phyloP scores from a whole-genome alignment of 2,329 filamentous ascomycete genomes.

The Pseudocercospora fuligena region DNA sequence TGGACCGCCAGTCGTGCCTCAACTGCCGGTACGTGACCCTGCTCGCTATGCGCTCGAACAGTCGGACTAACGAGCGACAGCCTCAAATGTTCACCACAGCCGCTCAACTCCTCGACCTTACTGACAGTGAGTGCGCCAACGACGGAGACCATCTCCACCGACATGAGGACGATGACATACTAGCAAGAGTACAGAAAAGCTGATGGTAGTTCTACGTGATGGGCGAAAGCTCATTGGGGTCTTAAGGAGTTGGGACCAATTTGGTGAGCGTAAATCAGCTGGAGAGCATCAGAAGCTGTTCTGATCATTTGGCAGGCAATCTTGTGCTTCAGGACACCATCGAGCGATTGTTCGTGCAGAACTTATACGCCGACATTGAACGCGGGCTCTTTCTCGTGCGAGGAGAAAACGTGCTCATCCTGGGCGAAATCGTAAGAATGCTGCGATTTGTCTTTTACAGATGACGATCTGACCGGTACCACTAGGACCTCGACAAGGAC shows the following conservation, averaged over 20 bases:
- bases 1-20: conserved; percentile 52
- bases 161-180: conserved; percentile 24
- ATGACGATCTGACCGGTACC: conserved; percentile 13
- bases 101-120: conserved; percentile 91
- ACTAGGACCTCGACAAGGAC: conserved; percentile 85
- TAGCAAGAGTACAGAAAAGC: conserved; percentile 72
- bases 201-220: conserved; percentile 88
- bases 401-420: conserved; percentile 93
- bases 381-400: conserved; percentile 89
- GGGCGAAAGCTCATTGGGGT: conserved; percentile 93
- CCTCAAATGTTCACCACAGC: conserved; percentile 99
- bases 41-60: not conserved
- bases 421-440: conserved; percentile 77
- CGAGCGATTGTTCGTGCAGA: conserved; percentile 79
- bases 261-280: conserved; percentile 64
- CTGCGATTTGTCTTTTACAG: not conserved
- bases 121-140: conserved; percentile 73
- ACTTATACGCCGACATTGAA: conserved; percentile 80
- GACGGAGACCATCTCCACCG: conserved; percentile 39
- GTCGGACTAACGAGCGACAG: not conserved
- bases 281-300: not conserved
- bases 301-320: conserved; percentile 67
- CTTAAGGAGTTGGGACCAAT: conserved; percentile 95
- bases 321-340: conserved; percentile 91
- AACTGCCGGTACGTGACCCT: conserved; percentile 59